phyloP scores from a whole-genome alignment of 2,329 filamentous ascomycete species.

The Scleromitrula shiraiana region DNA sequence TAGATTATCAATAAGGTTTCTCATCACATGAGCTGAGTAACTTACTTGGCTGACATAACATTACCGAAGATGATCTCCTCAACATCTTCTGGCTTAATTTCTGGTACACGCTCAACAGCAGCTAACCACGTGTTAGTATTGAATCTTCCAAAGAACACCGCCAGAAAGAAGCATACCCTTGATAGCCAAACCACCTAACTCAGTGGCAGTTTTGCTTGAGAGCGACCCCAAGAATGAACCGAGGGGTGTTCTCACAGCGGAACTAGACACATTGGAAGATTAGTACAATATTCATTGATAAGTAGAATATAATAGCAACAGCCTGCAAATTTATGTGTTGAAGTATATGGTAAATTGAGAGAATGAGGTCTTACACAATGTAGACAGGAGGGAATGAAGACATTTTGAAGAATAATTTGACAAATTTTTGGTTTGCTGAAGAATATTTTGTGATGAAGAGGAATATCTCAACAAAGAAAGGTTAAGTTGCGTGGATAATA shows the following conservation, averaged over 20 bases:
- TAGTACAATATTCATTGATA: background rate
- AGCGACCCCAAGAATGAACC: conserved; percentile 93
- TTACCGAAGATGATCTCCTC: conserved; percentile 98
- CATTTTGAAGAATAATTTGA: conserved; percentile 45
- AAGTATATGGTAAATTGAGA: too few relatives aligned
- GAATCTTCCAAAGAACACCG: background rate
- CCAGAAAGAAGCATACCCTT: conserved; percentile 55
- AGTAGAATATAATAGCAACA: background rate
- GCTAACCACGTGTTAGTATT: conserved; percentile 35
- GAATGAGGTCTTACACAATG: conserved; percentile 56
- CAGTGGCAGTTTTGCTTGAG: conserved; percentile 74
- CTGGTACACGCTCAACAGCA: conserved; percentile 77
- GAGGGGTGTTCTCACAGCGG: conserved; percentile 80
- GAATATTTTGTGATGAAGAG: background rate
- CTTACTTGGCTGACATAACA: conserved; percentile 88
- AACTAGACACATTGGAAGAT: conserved; percentile 29
- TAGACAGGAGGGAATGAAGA: conserved; percentile 80
- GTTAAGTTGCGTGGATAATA: background rate
- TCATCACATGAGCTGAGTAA: conserved; percentile 21
- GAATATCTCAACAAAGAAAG: conserved; percentile 2
- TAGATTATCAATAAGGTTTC: conserved; percentile 10
- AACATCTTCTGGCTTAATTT: conserved; percentile 81
- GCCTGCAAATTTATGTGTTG: too few relatives aligned
- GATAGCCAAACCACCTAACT: conserved; percentile 86
- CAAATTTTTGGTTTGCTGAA: background rate